phyloP scores from a whole-genome alignment of 2,329 filamentous ascomycete genomes.

The Fusarium camptoceras region DNA sequence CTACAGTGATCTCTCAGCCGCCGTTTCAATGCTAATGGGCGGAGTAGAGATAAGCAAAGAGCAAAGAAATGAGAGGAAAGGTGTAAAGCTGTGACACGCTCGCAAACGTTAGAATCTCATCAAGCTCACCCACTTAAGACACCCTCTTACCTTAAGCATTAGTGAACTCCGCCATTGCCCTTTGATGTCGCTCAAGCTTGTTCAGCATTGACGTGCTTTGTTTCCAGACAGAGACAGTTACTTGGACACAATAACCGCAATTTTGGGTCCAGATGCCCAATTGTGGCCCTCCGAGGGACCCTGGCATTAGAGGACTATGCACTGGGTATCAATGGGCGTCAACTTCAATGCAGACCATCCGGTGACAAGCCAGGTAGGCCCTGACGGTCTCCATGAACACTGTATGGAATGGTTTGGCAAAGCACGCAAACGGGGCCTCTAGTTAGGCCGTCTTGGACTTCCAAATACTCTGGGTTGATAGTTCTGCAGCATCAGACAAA shows the following conservation, averaged over 20 bases:
- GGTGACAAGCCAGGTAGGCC: constrained; percentile 7
- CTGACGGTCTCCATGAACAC: constrained; percentile 25
- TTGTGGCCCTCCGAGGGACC: constrained; percentile 17
- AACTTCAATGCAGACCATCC: not conserved
- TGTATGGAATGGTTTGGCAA: not conserved
- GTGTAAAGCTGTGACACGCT: not conserved
- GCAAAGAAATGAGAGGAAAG: not conserved
- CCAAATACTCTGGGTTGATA: constrained; percentile 2
- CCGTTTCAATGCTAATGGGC: constrained; percentile 7
- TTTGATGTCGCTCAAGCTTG: not conserved
- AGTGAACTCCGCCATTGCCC: not conserved
- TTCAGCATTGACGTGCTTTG: not conserved
- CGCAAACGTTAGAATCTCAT: constrained; percentile 25
- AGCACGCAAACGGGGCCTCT: not conserved
- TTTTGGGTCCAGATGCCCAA: constrained; percentile 28
- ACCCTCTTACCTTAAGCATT: not conserved
- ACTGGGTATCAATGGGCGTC: constrained; percentile 12
- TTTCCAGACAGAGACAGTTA: not conserved
- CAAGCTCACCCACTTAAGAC: constrained; percentile 10
- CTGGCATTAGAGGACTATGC: constrained; percentile 8
- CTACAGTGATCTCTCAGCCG: constrained; percentile 1
- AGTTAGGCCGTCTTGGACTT: not conserved
- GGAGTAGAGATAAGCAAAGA: constrained; percentile 9
- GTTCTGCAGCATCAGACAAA: constrained; percentile 30
- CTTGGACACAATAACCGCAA: not conserved